Evolutionary conservation across 176 grass and related monocot species (phyloP).

Genomic region (Phoenix dactylifera): DNA sequence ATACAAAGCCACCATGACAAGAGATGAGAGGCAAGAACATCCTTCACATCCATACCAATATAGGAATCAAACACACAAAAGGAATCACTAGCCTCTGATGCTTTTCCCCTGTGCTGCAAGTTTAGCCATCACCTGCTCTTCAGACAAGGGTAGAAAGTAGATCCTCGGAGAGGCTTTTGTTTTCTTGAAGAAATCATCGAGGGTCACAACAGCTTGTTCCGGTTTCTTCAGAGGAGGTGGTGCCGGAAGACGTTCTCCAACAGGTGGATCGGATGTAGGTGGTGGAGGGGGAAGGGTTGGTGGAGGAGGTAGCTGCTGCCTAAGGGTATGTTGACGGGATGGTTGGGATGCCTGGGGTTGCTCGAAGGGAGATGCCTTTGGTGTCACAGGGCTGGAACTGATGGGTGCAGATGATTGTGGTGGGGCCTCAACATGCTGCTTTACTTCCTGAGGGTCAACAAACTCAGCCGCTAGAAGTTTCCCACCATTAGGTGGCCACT

Average conservation of each 20-base stretch:
- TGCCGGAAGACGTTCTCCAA: constrained; percentile 22
- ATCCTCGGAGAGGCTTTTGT: constrained; percentile 57
- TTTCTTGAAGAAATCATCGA: constrained; percentile 81
- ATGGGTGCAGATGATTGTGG: constrained; percentile 27
- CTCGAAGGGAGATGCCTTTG: constrained; percentile 26
- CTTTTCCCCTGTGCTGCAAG: constrained; percentile 44
- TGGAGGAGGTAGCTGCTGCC: constrained; percentile 42
- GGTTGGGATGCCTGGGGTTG: constrained; percentile 31
- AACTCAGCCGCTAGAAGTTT: constrained; percentile 87
- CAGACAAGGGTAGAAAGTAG: constrained; percentile 61
- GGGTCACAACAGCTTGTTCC: constrained; percentile 28
- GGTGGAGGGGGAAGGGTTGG: constrained; percentile 1
- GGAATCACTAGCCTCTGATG: constrained; percentile 20
- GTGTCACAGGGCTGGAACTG: constrained; percentile 18
- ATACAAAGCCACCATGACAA: too few relatives aligned
- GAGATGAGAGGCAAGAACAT: too few relatives aligned
- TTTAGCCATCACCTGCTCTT: constrained; percentile 50
- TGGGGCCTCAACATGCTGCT: constrained; percentile 46
- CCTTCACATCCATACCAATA: too few relatives aligned
- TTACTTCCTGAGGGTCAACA: constrained; percentile 87
- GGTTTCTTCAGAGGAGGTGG: constrained; percentile 34
- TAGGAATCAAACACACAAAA: too few relatives aligned
- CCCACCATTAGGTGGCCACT: constrained; percentile 89
- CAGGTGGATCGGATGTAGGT: constrained; percentile 11
- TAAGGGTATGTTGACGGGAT: constrained; percentile 21